These are phyloP conservation scores for Penicillium brasilianum DNA, from an alignment of 2,329 filamentous ascomycete species.

Conservation along the genomic window DNA sequence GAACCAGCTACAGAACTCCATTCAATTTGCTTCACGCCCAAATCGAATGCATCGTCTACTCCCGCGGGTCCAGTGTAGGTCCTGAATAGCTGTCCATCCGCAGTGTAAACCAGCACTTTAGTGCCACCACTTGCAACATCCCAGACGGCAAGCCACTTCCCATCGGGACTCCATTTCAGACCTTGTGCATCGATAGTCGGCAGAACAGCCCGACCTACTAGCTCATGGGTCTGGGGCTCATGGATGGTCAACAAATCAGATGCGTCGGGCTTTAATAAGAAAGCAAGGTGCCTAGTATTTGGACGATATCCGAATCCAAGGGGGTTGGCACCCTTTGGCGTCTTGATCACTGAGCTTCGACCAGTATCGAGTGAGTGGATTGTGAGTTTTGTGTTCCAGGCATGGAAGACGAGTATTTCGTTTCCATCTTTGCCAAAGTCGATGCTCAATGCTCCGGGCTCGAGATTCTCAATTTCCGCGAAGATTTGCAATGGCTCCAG, in stretches of 20 bases:
- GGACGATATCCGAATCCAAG: constrained; percentile 48
- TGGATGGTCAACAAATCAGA: constrained; percentile 48
- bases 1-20: constrained; percentile 52
- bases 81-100: constrained; percentile 63
- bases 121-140: constrained; percentile 59
- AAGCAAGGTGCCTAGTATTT: constrained; percentile 46
- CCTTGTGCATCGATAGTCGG: constrained; percentile 62
- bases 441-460: constrained; percentile 41
- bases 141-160: constrained; percentile 63
- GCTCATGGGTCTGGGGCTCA: constrained; percentile 41
- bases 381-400: constrained; percentile 47
- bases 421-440: constrained; percentile 46
- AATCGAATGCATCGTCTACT: constrained; percentile 46
- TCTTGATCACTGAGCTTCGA: constrained; percentile 45
- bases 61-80: constrained; percentile 52
- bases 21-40: constrained; percentile 59
- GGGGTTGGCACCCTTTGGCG: constrained; percentile 45
- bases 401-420: constrained; percentile 47
- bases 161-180: constrained; percentile 64
- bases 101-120: constrained; percentile 61
- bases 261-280: constrained; percentile 47
- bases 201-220: constrained; percentile 43
- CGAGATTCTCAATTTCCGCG: constrained; percentile 49
- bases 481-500: constrained; percentile 42
- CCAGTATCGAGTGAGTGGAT: constrained; percentile 44